A percentile compares a stretch with the other conserved stretches of the same genome.
Evolutionary conservation across 768 basidiomycete genomes (phyloP).

Genomic region (Mycena belliarum): DNA sequence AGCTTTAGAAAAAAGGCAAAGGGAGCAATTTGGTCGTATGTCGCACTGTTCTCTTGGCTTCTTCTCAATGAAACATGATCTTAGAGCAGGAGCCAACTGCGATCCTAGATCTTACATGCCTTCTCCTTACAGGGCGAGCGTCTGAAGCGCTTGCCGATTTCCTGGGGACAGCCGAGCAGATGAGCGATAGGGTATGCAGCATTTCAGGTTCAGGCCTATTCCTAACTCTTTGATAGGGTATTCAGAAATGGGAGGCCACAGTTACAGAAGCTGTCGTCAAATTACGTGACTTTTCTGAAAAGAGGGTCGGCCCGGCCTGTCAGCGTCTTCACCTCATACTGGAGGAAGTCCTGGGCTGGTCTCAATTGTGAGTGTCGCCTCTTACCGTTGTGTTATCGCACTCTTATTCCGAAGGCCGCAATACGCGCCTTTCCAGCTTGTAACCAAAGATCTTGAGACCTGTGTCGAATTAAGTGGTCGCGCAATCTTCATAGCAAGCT

Average conservation of each 20-base stretch:
- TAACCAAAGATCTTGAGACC: slow-evolving; percentile 47
- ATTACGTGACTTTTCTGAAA: slow-evolving; percentile 73
- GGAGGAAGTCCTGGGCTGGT: slow-evolving; percentile 81
- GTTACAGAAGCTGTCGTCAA: slow-evolving; percentile 70
- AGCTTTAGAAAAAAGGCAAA: slow-evolving; percentile 63
- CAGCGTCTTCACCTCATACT: slow-evolving; percentile 77
- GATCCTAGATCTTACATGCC: slow-evolving; percentile 67
- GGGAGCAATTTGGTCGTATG: slow-evolving; percentile 68
- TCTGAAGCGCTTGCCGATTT: slow-evolving; percentile 74
- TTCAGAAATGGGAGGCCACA: slow-evolving; percentile 82
- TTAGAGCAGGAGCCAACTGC: slow-evolving; percentile 63
- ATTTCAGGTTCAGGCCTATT: slow-evolving; percentile 4
- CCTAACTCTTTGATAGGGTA: slow-evolving; percentile 48
- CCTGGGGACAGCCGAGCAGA: slow-evolving; percentile 74
- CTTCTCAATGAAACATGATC: slow-evolving; percentile 10
- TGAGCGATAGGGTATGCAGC: slow-evolving; percentile 70
- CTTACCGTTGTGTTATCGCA: slow-evolving; percentile 4
- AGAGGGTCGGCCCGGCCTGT: slow-evolving; percentile 68
- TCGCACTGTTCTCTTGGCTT: not conserved
- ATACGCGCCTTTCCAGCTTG: slow-evolving; percentile 57
- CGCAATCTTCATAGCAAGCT: slow-evolving; percentile 64
- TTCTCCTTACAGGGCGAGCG: slow-evolving; percentile 71
- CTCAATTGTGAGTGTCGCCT: slow-evolving; percentile 54
- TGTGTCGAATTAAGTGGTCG: slow-evolving; percentile 55
- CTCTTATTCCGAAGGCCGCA: slow-evolving; percentile 47